Evolutionary conservation across 352 stramenopile species (phyloP).

Genomic region (Globisporangium nunn): DNA sequence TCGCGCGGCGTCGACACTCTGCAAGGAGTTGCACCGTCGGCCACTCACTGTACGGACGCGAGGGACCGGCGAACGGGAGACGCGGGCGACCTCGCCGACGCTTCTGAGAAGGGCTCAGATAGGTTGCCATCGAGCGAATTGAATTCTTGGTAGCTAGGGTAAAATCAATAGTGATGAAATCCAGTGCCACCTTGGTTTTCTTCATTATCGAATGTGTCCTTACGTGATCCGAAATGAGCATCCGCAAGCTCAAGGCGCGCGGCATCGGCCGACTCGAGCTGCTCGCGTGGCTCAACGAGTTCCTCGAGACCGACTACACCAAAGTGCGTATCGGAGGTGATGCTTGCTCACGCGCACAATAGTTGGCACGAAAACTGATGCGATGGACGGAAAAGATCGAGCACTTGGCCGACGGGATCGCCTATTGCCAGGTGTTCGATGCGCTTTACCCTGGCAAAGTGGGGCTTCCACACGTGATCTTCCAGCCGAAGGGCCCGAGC

Average conservation of each 20-base stretch:
- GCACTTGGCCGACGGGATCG: conserved; percentile 71
- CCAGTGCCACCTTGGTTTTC: neutral
- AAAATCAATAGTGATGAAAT: neutral
- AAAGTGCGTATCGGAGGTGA: conserved; percentile 24
- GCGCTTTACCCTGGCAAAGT: conserved; percentile 65
- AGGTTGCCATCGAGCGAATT: neutral
- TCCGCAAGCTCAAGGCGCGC: conserved; percentile 68
- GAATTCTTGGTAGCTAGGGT: neutral
- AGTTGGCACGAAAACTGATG: neutral
- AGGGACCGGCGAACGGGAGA: neutral
- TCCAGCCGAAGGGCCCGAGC: conserved; percentile 35
- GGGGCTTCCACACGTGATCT: conserved; percentile 47
- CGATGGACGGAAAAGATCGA: conserved; percentile 28
- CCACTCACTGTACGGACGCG: conserved; percentile 8
- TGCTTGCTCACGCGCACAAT: neutral
- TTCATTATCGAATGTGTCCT: neutral
- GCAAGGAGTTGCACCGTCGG: neutral
- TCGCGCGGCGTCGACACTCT: conserved; percentile 4
- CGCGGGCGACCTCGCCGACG: neutral
- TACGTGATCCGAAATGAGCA: conserved; percentile 34
- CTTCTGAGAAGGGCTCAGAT: neutral
- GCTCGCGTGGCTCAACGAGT: conserved; percentile 73
- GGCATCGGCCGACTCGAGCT: conserved; percentile 74
- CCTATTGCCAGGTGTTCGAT: conserved; percentile 74
- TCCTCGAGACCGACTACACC: conserved; percentile 77